These are phyloP conservation scores for Boletus subparvulus DNA, from an alignment of 768 basidiomycete species.

Conservation along the genomic window DNA sequence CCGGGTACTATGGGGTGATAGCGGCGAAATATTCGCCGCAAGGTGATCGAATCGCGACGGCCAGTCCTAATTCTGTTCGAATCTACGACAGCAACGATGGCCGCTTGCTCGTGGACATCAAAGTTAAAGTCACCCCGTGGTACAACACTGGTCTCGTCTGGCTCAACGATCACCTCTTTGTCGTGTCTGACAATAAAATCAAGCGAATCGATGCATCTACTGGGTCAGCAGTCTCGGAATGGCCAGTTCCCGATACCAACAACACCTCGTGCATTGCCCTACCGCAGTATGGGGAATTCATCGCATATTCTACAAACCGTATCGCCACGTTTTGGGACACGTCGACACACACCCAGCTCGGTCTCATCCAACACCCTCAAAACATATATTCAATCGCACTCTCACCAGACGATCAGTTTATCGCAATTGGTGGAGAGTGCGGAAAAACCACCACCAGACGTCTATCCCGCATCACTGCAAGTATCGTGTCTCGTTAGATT, in stretches of 20 bases:
- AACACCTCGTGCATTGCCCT: not conserved
- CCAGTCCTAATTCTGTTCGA: not conserved
- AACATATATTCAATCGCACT: not conserved
- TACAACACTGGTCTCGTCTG: slow-evolving; percentile 4
- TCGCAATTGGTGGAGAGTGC: not conserved
- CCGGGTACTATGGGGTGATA: not conserved
- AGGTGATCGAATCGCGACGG: slow-evolving; percentile 1
- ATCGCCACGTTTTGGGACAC: slow-evolving; percentile 1
- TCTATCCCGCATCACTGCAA: not conserved
- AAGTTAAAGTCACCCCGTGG: not conserved
- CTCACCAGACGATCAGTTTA: not conserved
- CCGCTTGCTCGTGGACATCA: not conserved
- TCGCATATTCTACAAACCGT: not conserved
- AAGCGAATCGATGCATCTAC: not conserved
- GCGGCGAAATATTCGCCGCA: slow-evolving; percentile 1
- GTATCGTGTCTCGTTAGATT: not conserved
- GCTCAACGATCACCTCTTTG: not conserved
- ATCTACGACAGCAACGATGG: slow-evolving; percentile 1
- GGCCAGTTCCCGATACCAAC: not conserved
- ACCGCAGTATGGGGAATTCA: not conserved
- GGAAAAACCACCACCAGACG: not conserved
- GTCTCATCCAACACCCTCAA: not conserved
- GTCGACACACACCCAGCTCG: not conserved
- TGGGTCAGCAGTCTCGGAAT: not conserved
- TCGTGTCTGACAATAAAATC: not conserved